Evolutionary conservation across 169 alveolate genomes (phyloP), one percentile per base, ranked within the genome.

Genomic region (Cystoisospora suis): DNA sequence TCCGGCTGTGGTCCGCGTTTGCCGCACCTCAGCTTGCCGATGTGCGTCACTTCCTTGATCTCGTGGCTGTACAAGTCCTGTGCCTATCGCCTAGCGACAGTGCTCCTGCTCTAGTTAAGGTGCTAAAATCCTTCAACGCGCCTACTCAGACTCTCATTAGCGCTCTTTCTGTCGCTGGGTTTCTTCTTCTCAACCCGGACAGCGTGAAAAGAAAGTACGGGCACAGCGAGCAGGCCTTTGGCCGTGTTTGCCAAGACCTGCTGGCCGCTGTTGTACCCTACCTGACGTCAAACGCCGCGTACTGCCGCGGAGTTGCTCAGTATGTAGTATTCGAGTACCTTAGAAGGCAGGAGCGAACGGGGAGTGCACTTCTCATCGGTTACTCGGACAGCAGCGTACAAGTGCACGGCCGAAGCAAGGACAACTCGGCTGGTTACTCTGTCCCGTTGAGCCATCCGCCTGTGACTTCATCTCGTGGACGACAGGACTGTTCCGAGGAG

Each of bases 241-340:
- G 53, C 88, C 0, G 77, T 44, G 77, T 65, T 5, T 32, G 12
- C n/a, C 42, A 65, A 12, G 23, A 4, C 83, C 90, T 86, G 44
- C 40, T 86, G 42, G 58, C 45, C 45, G 81, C 85, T 23, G 44
- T 88, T 38, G 38, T 44, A 3, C 92, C 92, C 34, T 75, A 77
- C 72, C 88, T 88, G 17, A 53, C 92, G 29, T 88, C 88, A 12
- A 88, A 88, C 69, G 87, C 92, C 36, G 92, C 88, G 47, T 77
- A 75, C 53, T 38, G 42, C 75, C 38, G 92, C n/a, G 92, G 80
- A 46, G 46, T 47, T 15, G 87, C 92, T 49, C 92, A 88, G 38
- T 88, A 42, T 72, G 20, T 79, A 2, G 83, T 88, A n/a, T 44
- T 58, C 70, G 75, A 3, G n/a, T 56, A 12, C 77, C 42, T 65